These are phyloP conservation scores for Atkinsonella hypoxylon DNA, from an alignment of 2,329 filamentous ascomycete species.

Conservation along the genomic window DNA sequence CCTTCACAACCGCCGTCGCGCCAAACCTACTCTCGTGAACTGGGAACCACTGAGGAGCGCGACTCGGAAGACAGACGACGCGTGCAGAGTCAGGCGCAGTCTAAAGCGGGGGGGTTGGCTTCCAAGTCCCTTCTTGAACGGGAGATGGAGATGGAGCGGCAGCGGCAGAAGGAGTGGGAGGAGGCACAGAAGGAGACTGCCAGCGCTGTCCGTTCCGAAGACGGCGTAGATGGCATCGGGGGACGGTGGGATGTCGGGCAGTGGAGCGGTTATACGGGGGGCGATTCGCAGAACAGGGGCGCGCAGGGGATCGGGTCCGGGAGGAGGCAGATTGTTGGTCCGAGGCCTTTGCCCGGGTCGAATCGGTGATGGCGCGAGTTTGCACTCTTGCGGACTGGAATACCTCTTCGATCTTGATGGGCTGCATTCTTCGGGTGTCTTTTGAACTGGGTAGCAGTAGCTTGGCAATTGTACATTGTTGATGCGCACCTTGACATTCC, in stretches of 20 bases:
- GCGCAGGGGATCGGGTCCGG: conserved; percentile 55
- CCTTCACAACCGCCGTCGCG: conserved; percentile 29
- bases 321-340: conserved; percentile 68
- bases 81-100: conserved; percentile 43
- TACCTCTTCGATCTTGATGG: no score
- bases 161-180: conserved; percentile 72
- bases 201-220: conserved; percentile 37
- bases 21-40: conserved; percentile 41
- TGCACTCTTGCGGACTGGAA: no score
- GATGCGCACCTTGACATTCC: no score
- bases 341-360: conserved; percentile 48
- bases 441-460: no score
- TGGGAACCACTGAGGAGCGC: conserved; percentile 47
- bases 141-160: conserved; percentile 69
- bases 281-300: conserved; percentile 61
- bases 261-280: conserved; percentile 63
- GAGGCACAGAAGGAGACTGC: conserved; percentile 56
- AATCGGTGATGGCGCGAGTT: conserved; percentile 12
- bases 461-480: no score
- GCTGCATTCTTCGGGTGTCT: no score
- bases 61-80: conserved; percentile 51
- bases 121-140: conserved; percentile 62
- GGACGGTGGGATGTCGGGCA: conserved; percentile 67
- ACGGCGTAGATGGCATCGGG: conserved; percentile 49
- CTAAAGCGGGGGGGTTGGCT: conserved; percentile 51